Base-by-base conservation (phyloP, 2,329 filamentous ascomycete genomes). In the Ophiostoma populinum region DNA sequence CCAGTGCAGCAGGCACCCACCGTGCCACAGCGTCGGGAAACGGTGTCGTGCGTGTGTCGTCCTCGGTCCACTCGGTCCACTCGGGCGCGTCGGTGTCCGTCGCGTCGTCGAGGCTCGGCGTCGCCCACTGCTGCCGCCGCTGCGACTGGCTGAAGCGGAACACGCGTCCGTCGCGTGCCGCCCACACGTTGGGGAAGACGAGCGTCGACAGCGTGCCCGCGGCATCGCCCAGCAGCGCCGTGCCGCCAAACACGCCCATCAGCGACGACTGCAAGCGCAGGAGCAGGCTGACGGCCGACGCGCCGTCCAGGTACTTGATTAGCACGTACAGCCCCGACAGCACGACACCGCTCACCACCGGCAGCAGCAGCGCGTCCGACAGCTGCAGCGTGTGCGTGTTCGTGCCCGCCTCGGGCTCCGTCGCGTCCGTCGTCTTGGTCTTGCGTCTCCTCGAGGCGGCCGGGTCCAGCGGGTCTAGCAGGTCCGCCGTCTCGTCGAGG, bases 241-340 rank as follows among this genome's bases (percentile, higher is more conserved):
- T n/a, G 7, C 74, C 64, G 12, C 90, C 65, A 41, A 81, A 82
- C 42, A 80, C 75, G n/a, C 92, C 55, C 0, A 81, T 82, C 50
- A 87, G 73, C n/a, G n/a, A n/a, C n/a, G n/a, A n/a, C n/a, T n/a
- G n/a, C n/a, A 68, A 73, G 25, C 80, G 76, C 16, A 95, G 59
- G 25, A 92, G 68, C 54, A 77, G 80, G 59, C 87, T 94, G 47
- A 95, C 57, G 16, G 92, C 60, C 9, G 74, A 64, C 1, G 85
- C 76, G 48, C 93, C 81, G 44, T 87, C 65, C 37, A 94, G 69
- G 68, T 78, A 90, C 52, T 92, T 83, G 50, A 95, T 83, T 40
- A 93, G 62, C 47, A 86, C 76, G 59, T 95, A 95, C 10, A 95
- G 63, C 5, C 73, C 73, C 27, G 54, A 65, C 7, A 95, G 68